Percentiles rank a stretch among this genome's conserved stretches.
Conservation (phyloP, 768 basidiomycete species). For the Cystobasidium onofrii region DNA sequence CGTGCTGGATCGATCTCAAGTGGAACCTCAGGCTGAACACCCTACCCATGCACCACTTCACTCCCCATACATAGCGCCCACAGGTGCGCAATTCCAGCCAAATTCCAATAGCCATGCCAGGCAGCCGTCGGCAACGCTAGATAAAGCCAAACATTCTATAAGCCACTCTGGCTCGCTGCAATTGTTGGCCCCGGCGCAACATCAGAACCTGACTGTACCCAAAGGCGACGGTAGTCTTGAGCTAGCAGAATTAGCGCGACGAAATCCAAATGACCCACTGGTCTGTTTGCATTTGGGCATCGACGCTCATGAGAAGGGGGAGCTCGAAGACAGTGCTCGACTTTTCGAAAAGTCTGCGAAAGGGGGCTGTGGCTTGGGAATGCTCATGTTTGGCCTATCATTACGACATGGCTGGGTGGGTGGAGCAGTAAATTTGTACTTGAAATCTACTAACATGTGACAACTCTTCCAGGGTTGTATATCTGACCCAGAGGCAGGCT, state of each 20-base stretch:
- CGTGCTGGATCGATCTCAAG: background rate
- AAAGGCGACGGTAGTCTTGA: conserved; percentile 5
- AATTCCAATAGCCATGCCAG: background rate
- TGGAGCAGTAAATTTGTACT: background rate
- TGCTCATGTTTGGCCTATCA: conserved; percentile 85
- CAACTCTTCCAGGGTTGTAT: conserved; percentile 42
- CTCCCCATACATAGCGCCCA: conserved; percentile 21
- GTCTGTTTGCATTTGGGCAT: conserved; percentile 42
- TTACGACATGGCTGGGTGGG: conserved; percentile 81
- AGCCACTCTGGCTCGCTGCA: conserved; percentile 1
- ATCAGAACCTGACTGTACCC: conserved; percentile 22
- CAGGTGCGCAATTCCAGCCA: background rate
- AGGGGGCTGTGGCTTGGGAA: conserved; percentile 69
- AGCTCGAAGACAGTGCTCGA: conserved; percentile 40
- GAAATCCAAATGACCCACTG: conserved; percentile 29
- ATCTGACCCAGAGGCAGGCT: conserved; percentile 69
- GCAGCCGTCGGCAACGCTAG: conserved; percentile 12
- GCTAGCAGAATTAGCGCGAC: background rate
- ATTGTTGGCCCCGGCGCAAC: background rate
- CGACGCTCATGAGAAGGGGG: conserved; percentile 40
- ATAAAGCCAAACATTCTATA: conserved; percentile 16
- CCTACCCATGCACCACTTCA: background rate
- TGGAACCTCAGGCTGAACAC: background rate
- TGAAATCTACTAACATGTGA: background rate
- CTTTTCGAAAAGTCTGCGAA: conserved; percentile 42